Evolutionary conservation across 805 yeast species (phyloP).

Genomic region (Blastobotrys attinorum): DNA sequence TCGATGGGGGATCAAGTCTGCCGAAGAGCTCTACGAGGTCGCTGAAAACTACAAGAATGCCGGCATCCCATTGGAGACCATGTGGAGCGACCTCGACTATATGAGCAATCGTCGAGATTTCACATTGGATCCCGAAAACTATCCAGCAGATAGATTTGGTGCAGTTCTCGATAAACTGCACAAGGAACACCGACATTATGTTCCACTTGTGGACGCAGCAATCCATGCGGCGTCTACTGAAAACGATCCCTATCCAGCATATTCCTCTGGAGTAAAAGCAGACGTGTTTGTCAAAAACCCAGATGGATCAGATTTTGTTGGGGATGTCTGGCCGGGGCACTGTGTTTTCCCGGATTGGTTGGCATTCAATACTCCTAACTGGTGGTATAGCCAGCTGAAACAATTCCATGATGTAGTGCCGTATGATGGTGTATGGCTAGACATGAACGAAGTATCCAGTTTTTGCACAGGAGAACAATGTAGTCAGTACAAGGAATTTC

Average conservation of each 20-base stretch:
- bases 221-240: slow-evolving; percentile 64
- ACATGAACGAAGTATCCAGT: slow-evolving; percentile 89
- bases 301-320: slow-evolving; percentile 49
- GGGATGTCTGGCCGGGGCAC: slow-evolving; percentile 97
- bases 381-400: slow-evolving; percentile 33
- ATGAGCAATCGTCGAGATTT: slow-evolving; percentile 78
- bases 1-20: slow-evolving; percentile 90
- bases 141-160: slow-evolving; percentile 68
- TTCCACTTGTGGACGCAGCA: slow-evolving; percentile 60
- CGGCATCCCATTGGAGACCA: slow-evolving; percentile 75
- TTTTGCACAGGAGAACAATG: slow-evolving; percentile 32
- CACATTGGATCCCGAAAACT: slow-evolving; percentile 71
- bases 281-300: slow-evolving; percentile 41
- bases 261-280: slow-evolving; percentile 39
- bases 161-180: slow-evolving; percentile 56
- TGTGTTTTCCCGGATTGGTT: slow-evolving; percentile 87
- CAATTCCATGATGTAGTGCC: slow-evolving; percentile 40
- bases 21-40: slow-evolving; percentile 66
- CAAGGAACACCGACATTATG: slow-evolving; percentile 69
- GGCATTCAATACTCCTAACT: slow-evolving; percentile 47
- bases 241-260: slow-evolving; percentile 47
- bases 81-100: slow-evolving; percentile 93
- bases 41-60: slow-evolving; percentile 57
- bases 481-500: too few relatives aligned
- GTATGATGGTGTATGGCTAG: slow-evolving; percentile 85